These are phyloP conservation scores for Ogataea degrootiae DNA, from an alignment of 805 yeast genomes.

Conservation along the genomic window DNA sequence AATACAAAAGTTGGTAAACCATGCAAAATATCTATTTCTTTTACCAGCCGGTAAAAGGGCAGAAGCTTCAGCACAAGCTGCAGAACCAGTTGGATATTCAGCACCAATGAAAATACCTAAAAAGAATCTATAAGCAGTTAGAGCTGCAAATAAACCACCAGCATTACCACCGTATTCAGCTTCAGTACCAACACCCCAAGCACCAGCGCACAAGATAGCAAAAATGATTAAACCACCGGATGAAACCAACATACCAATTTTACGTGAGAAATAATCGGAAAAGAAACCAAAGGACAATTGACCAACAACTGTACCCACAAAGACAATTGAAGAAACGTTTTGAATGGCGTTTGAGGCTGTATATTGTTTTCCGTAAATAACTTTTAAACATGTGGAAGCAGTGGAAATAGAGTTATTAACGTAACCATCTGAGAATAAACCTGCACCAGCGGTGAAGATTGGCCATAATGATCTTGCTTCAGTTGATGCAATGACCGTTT, in stretches of 20 bases:
- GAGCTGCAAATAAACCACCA: constrained; percentile 74
- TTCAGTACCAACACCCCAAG: constrained; percentile 69
- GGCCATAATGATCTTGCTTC: constrained; percentile 45
- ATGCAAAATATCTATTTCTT: constrained; percentile 81
- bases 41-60: constrained; percentile 71
- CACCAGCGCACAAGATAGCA: constrained; percentile 74
- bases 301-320: constrained; percentile 89
- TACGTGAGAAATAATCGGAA: constrained; percentile 78
- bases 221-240: constrained; percentile 71
- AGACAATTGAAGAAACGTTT: constrained; percentile 82
- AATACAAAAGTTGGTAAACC: constrained; percentile 87
- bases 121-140: constrained; percentile 79
- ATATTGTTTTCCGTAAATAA: constrained; percentile 62
- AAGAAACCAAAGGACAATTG: constrained; percentile 76
- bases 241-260: constrained; percentile 76
- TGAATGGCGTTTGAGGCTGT: constrained; percentile 62
- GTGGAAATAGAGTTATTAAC: constrained; percentile 81
- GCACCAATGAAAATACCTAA: constrained; percentile 92
- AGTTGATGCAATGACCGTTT: constrained; percentile 21
- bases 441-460: constrained; percentile 83
- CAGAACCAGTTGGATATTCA: constrained; percentile 91
- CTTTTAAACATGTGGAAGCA: constrained; percentile 64
- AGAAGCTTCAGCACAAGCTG: constrained; percentile 90
- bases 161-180: constrained; percentile 42
- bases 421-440: constrained; percentile 90